These are phyloP conservation scores for Echinochloa phyllopogon DNA, from an alignment of 176 grass and related monocot species.

Conservation along the genomic window DNA sequence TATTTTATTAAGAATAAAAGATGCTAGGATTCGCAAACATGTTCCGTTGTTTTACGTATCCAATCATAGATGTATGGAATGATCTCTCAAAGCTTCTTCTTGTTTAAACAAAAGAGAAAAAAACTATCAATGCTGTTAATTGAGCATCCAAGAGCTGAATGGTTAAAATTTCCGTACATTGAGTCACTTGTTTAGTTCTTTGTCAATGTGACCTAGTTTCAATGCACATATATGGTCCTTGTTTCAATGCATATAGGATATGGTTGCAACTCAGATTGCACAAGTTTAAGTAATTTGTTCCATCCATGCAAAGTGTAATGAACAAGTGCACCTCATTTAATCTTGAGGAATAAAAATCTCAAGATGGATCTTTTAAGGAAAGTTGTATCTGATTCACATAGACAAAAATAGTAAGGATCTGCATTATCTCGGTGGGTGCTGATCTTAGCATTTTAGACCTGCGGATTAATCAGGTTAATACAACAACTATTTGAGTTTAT, in stretches of 20 bases:
- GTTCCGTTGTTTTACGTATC: background rate
- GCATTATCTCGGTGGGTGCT: background rate
- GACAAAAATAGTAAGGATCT: background rate
- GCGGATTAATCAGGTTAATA: background rate
- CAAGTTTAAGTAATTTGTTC: background rate
- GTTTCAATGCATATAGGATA: constrained; percentile 1
- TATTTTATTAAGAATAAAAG: background rate
- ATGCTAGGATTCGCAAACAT: background rate
- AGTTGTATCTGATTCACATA: background rate
- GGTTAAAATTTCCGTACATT: background rate
- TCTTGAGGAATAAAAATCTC: background rate
- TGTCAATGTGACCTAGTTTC: background rate
- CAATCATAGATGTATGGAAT: background rate
- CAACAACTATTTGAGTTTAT: background rate
- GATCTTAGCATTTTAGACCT: background rate
- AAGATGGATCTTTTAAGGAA: background rate
- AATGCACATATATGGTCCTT: background rate
- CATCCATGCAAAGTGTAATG: background rate
- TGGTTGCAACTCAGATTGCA: background rate
- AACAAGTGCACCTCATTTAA: background rate
- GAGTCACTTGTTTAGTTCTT: background rate
- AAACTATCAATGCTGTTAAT: background rate
- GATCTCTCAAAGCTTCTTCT: background rate
- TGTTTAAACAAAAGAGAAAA: background rate
- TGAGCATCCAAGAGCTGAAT: background rate